These are phyloP conservation scores for Wickerhamiella domercqiae DNA, from an alignment of 805 yeast species.

Conservation along the genomic window DNA sequence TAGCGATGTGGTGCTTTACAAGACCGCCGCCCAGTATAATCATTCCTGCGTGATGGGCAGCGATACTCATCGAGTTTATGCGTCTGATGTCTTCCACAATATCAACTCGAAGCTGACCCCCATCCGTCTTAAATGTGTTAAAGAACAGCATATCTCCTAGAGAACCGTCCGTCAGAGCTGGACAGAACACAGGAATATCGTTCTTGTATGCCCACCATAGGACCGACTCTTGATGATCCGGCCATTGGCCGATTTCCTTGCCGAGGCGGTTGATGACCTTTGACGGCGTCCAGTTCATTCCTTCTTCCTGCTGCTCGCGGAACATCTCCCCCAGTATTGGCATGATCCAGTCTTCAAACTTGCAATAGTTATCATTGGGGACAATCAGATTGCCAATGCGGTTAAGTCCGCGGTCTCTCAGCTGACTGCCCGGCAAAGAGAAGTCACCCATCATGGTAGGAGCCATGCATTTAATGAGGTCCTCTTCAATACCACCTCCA, in stretches of 20 bases:
- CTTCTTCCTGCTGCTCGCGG: conserved; percentile 57
- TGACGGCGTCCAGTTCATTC: conserved; percentile 76
- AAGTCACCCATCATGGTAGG: conserved; percentile 94
- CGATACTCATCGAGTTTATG: conserved; percentile 90
- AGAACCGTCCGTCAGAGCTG: conserved; percentile 95
- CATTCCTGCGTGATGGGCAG: conserved; percentile 90
- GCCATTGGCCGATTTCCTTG: conserved; percentile 84
- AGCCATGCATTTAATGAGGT: conserved; percentile 86
- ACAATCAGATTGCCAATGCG: conserved; percentile 94
- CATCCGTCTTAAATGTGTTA: conserved; percentile 92
- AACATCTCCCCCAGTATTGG: conserved; percentile 80
- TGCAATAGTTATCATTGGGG: conserved; percentile 95
- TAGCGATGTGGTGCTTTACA: conserved; percentile 91
- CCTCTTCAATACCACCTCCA: conserved; percentile 98
- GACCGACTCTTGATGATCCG: conserved; percentile 84
- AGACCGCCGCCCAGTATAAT: conserved; percentile 91
- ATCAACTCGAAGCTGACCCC: conserved; percentile 77
- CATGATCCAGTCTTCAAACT: conserved; percentile 96
- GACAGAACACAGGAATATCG: conserved; percentile 91
- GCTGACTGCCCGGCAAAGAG: conserved; percentile 56
- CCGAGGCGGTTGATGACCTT: conserved; percentile 85
- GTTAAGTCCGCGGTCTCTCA: conserved; percentile 92
- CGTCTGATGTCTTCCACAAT: conserved; percentile 86
- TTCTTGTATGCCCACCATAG: conserved; percentile 97
- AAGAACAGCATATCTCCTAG: conserved; percentile 98